These are phyloP conservation scores for Apiospora hydei DNA, from an alignment of 2,329 filamentous ascomycete genomes.

Conservation along the genomic window DNA sequence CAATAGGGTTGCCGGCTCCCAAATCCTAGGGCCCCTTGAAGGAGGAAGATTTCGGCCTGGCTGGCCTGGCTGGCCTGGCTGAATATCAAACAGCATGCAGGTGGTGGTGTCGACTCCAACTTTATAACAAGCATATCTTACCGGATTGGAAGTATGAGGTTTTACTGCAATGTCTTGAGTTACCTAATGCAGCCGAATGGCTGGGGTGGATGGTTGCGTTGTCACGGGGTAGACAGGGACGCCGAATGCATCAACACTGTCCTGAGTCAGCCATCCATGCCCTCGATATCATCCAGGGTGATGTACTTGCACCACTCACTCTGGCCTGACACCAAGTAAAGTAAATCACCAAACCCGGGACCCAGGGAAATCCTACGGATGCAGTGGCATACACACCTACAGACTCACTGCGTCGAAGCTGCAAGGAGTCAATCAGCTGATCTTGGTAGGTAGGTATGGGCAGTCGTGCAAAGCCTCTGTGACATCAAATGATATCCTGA, in stretches of 20 bases:
- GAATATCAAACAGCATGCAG: background rate
- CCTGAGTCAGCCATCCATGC: background rate
- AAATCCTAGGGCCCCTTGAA: background rate
- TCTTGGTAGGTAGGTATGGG: background rate
- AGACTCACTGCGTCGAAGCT: background rate
- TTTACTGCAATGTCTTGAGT: background rate
- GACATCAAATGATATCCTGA: background rate
- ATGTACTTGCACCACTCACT: background rate
- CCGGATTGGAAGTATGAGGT: background rate
- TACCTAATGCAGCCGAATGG: background rate
- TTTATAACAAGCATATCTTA: conserved; percentile 1
- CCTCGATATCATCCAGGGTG: background rate
- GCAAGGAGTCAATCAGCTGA: background rate
- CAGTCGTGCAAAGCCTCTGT: background rate
- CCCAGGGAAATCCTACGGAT: background rate
- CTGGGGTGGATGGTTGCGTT: background rate
- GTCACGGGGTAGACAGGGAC: conserved; percentile 15
- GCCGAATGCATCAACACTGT: background rate
- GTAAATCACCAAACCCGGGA: background rate
- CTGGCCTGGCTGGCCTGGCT: background rate
- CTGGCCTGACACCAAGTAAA: too few relatives aligned
- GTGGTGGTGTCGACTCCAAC: background rate
- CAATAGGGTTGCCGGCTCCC: conserved; percentile 16
- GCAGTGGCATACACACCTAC: background rate
- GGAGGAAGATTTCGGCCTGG: background rate